phyloP scores from a whole-genome alignment of 495 filamentous ascomycete species.

The Talaromyces nanjingensis region DNA sequence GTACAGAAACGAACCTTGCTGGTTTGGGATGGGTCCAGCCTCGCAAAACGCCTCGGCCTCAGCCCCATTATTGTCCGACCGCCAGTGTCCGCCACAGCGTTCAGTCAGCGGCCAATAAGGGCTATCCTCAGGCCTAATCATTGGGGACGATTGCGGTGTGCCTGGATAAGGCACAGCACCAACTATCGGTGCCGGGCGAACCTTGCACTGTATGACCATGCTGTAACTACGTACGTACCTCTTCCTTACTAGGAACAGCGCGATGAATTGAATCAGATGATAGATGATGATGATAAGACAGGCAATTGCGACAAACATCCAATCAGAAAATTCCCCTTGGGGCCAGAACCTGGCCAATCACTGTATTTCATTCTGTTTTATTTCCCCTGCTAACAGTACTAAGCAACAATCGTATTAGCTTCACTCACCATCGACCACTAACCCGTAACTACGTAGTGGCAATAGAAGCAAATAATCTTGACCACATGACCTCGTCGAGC shows the following conservation, averaged over 20 bases:
- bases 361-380: neutral
- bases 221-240: neutral
- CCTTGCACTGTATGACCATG: neutral
- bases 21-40: neutral
- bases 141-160: neutral
- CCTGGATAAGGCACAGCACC: neutral
- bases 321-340: neutral
- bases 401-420: neutral
- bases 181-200: neutral
- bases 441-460: neutral
- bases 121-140: neutral
- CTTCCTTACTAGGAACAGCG: neutral
- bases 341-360: neutral
- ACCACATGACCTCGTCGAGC: slow-evolving; percentile 1
- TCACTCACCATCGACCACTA: neutral
- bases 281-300: neutral
- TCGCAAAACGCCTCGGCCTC: slow-evolving; percentile 1
- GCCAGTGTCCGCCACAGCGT: neutral
- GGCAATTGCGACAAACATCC: neutral
- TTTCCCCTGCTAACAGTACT: neutral
- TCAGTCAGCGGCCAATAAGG: neutral
- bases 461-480: neutral
- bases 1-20: neutral
- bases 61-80: slow-evolving; percentile 6
- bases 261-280: neutral